Conservation (phyloP, 1,284 basidiomycete genomes). For the Irpex sp. region DNA sequence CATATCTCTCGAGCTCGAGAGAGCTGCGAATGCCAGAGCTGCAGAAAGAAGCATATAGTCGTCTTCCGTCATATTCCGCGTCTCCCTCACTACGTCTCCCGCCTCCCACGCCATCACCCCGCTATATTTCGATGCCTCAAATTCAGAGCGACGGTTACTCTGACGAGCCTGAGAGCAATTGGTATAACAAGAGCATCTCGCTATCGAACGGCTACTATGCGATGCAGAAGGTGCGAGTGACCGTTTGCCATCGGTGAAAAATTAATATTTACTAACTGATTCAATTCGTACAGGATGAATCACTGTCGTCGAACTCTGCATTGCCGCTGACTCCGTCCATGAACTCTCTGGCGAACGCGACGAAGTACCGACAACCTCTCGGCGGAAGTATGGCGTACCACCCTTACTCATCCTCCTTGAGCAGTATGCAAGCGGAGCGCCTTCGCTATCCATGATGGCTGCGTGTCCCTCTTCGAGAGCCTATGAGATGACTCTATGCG, state of each 20-base stretch:
- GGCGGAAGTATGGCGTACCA: background rate
- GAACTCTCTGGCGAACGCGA: background rate
- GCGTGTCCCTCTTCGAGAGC: background rate
- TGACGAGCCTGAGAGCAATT: background rate
- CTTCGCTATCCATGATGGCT: background rate
- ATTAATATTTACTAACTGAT: background rate
- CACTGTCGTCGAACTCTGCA: background rate
- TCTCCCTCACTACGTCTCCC: background rate
- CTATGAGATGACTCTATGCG: too few relatives aligned
- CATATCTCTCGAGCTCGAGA: slow-evolving; percentile 1
- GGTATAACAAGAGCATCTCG: background rate
- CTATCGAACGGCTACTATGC: background rate
- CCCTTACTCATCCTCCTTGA: background rate
- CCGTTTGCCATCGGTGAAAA: background rate
- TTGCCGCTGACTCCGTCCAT: background rate
- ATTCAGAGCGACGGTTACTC: background rate
- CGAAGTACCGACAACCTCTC: background rate
- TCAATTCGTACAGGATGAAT: background rate
- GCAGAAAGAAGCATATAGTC: background rate
- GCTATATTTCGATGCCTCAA: background rate
- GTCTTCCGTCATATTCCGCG: slow-evolving; percentile 3
- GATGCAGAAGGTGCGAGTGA: background rate
- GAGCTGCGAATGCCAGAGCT: background rate
- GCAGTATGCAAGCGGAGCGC: background rate
- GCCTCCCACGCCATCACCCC: background rate